phyloP scores from a whole-genome alignment of 2,329 filamentous ascomycete species.

The Daldinia eschscholtzii region DNA sequence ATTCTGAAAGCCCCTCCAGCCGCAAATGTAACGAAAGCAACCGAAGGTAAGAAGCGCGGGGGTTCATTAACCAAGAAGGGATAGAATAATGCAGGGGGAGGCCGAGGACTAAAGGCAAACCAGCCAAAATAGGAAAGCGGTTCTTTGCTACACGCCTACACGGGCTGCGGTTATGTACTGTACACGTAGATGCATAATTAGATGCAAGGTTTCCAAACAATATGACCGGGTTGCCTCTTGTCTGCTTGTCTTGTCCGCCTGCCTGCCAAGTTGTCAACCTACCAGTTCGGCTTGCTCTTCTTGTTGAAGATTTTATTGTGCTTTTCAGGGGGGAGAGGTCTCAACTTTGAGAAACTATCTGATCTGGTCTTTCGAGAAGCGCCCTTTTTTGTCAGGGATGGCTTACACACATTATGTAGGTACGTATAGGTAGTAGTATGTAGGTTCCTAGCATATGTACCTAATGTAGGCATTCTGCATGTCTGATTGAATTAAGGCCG shows the following conservation, averaged over 20 bases:
- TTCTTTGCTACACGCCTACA: conserved; percentile 14
- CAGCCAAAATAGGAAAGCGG: conserved; percentile 44
- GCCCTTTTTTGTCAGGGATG: conserved; percentile 31
- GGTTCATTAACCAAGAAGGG: conserved; percentile 36
- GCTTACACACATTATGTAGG: background rate
- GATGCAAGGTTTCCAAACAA: conserved; percentile 27
- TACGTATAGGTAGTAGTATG: no score
- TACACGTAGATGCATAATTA: conserved; percentile 43
- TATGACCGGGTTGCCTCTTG: conserved; percentile 21
- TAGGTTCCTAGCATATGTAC: no score
- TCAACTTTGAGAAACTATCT: conserved; percentile 14
- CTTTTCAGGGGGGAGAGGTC: conserved; percentile 30
- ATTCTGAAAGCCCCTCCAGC: conserved; percentile 32
- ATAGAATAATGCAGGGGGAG: conserved; percentile 39
- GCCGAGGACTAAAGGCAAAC: conserved; percentile 34
- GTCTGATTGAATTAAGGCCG: conserved; percentile 31
- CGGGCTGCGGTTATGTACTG: conserved; percentile 14
- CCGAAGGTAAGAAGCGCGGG: conserved; percentile 27
- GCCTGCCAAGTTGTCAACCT: background rate
- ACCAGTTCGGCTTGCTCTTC: background rate
- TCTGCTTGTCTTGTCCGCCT: background rate
- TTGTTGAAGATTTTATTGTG: conserved; percentile 9
- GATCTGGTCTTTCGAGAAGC: conserved; percentile 23
- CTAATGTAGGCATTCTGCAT: background rate
- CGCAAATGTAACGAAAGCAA: conserved; percentile 38